Conservation (phyloP, 2,329 filamentous ascomycete genomes). For the Orbilia javanica region DNA sequence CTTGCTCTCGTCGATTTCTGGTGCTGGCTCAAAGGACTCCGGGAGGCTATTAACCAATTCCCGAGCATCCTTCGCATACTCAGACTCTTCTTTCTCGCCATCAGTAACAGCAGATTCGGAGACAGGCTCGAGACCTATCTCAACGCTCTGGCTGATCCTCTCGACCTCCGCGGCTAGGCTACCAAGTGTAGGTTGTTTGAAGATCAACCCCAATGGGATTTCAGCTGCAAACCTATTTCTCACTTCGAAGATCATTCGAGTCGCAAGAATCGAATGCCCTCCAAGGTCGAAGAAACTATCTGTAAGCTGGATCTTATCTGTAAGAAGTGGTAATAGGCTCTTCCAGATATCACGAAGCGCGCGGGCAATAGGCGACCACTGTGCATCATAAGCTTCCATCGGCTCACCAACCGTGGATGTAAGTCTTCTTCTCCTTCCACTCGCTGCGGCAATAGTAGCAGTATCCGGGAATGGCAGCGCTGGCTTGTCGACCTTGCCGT, state of each 20-base stretch:
- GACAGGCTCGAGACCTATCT: slow-evolving; percentile 64
- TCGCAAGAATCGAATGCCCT: slow-evolving; percentile 83
- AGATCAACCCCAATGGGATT: slow-evolving; percentile 78
- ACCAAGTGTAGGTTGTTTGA: slow-evolving; percentile 73
- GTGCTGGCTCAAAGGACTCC: slow-evolving; percentile 63
- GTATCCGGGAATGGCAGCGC: slow-evolving; percentile 84
- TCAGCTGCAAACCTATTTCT: slow-evolving; percentile 74
- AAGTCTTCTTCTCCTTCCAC: slow-evolving; percentile 68
- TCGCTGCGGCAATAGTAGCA: slow-evolving; percentile 73
- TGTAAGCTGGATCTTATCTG: slow-evolving; percentile 63
- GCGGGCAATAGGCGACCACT: slow-evolving; percentile 58
- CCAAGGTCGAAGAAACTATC: slow-evolving; percentile 82
- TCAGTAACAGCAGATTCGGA: slow-evolving; percentile 64
- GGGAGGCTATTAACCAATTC: slow-evolving; percentile 70
- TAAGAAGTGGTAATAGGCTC: slow-evolving; percentile 58
- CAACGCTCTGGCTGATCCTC: slow-evolving; percentile 65
- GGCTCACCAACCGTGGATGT: slow-evolving; percentile 63
- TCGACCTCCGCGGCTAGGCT: slow-evolving; percentile 71
- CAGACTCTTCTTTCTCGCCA: slow-evolving; percentile 63
- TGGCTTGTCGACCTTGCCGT: slow-evolving; percentile 85
- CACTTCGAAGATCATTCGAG: slow-evolving; percentile 81
- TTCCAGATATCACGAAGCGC: slow-evolving; percentile 61
- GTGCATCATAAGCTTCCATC: slow-evolving; percentile 43
- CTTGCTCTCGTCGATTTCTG: slow-evolving; percentile 63
- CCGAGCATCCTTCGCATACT: slow-evolving; percentile 70